Base-by-base conservation (phyloP, 176 grass and related monocot genomes). In the Triticum timopheevii region DNA sequence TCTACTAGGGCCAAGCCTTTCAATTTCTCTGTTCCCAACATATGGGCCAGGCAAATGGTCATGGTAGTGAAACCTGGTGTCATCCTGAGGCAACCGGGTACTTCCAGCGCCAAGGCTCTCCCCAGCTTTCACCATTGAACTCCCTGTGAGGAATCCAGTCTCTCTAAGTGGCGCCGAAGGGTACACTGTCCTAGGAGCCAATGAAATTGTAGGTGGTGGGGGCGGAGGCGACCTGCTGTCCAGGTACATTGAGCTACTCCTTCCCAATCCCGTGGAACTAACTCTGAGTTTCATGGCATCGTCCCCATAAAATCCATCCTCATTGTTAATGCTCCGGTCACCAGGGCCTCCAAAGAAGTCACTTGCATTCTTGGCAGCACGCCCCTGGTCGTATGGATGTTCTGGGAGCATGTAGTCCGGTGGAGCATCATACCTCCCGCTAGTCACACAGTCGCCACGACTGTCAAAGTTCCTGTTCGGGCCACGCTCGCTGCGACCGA, bases 341-440 rank as follows among this genome's bases (percentile, higher is more conserved):
- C 61, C 65, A 10, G 40, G 40, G 30, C 73, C 66, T 49, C 82
- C 83, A 68, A 82, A 34, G 61, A 87, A 87, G 35, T 63, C 61
- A 4, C 61, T 76, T 36, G 76, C 76, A 50, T 81, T 91, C 75
- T 36, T 84, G 34, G 52, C 80, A 11, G 61, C 13, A 13, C 42
- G 86, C 42, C 66, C 65, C 8, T 84, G 69, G 49, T 89, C 69
- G 1, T 84, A 90, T 3, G 85, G 91, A 36, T 90, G 69, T 36
- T 82, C 77, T 0, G 42, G 81, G 10, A 93, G 87, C 81, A 90
- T 90, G 81, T 87, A 87, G 63, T 76, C 52, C 7, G 91, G 87
- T 7, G 61, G 76, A 0, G 38, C 16, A 12, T 84, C 64, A 12
- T 90, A 81, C 36, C 74, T 36, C 31, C 56, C 40, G 30, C 39